Conservation (phyloP, 148 eudicot species). For the Spergularia marina region DNA sequence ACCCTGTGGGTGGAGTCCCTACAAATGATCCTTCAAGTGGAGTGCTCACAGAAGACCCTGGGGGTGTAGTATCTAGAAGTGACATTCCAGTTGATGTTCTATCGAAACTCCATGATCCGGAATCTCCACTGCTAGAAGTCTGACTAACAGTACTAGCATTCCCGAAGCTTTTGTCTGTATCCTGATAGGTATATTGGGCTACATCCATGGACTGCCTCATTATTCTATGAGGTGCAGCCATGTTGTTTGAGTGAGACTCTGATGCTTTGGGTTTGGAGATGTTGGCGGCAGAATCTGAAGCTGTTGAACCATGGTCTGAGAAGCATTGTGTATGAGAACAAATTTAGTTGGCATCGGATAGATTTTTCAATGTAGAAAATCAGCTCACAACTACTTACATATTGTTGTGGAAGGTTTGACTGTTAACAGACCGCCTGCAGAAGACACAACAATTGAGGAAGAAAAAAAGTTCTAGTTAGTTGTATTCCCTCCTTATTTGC, state of each 20-base stretch:
- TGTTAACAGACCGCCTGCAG: constrained; percentile 31
- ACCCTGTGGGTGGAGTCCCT: constrained; percentile 2
- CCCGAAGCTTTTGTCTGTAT: constrained; percentile 1
- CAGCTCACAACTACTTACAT: constrained; percentile 22
- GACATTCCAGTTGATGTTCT: constrained; percentile 22
- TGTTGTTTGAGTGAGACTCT: constrained; percentile 41
- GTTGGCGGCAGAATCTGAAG: constrained; percentile 34
- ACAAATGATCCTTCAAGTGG: constrained; percentile 7
- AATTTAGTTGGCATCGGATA: neutral
- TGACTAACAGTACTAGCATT: constrained; percentile 13
- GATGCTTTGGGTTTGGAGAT: constrained; percentile 44
- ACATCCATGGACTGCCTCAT: constrained; percentile 35
- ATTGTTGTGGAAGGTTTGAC: constrained; percentile 30
- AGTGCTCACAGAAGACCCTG: constrained; percentile 9
- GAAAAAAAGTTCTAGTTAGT: neutral
- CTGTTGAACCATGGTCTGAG: constrained; percentile 34
- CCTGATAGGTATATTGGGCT: constrained; percentile 11
- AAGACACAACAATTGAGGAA: neutral
- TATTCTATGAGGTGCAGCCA: constrained; percentile 28
- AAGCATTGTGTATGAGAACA: neutral
- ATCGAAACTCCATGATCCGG: constrained; percentile 34
- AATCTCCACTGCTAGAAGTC: constrained; percentile 39
- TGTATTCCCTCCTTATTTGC: neutral
- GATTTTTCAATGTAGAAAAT: neutral
- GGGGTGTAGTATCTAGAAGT: neutral